These are phyloP conservation scores for Aspergillus pseudoviridinutans DNA, from an alignment of 2,329 filamentous ascomycete genomes.

Conservation along the genomic window DNA sequence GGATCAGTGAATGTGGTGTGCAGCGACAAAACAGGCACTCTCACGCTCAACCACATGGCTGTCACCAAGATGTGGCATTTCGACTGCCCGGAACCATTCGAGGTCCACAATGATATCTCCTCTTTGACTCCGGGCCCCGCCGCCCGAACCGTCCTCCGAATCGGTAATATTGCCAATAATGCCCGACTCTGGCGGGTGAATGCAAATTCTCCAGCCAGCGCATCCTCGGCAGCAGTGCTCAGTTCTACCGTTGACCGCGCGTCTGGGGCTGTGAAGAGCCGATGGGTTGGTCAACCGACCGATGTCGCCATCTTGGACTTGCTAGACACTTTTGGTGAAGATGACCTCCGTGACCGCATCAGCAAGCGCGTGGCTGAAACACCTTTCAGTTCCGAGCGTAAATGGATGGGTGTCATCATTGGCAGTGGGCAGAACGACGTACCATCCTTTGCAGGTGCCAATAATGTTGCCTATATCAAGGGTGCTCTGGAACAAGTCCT, in stretches of 20 bases:
- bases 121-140: conserved; percentile 63
- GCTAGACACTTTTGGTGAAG: conserved; percentile 83
- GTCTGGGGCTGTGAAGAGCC: conserved; percentile 66
- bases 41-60: conserved; percentile 98
- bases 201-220: conserved; percentile 65
- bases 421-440: conserved; percentile 52
- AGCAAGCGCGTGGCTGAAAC: conserved; percentile 80
- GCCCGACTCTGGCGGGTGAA: conserved; percentile 71
- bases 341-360: conserved; percentile 82
- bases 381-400: conserved; percentile 93
- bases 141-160: conserved; percentile 75
- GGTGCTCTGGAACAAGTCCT: conserved; percentile 87
- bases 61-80: conserved; percentile 96
- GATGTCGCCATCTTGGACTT: conserved; percentile 96
- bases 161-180: conserved; percentile 97
- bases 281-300: conserved; percentile 95
- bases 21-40: conserved; percentile 94
- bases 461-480: conserved; percentile 90
- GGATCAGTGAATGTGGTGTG: conserved; percentile 99
- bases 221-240: conserved; percentile 72
- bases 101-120: conserved; percentile 53
- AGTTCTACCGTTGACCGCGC: conserved; percentile 69
- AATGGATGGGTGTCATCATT: conserved; percentile 98
- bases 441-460: conserved; percentile 49
- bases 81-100: conserved; percentile 57